These are phyloP conservation scores for Pulveroboletus sp. DNA, from an alignment of 768 basidiomycete genomes.

Conservation along the genomic window DNA sequence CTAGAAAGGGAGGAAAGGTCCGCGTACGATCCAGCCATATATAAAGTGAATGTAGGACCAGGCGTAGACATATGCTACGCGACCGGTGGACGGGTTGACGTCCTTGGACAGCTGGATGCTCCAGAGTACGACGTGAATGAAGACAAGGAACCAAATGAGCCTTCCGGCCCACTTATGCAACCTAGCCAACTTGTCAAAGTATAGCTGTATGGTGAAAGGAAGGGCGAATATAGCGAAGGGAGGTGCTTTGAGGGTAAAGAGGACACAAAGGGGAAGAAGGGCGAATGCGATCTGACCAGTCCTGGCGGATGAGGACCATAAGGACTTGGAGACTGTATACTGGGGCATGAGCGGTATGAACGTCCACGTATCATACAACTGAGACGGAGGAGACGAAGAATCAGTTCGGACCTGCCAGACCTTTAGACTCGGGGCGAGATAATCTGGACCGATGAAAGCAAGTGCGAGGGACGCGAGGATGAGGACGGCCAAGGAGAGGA, in stretches of 20 bases:
- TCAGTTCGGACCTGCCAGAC: constrained; percentile 39
- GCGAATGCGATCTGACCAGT: constrained; percentile 70
- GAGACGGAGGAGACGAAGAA: constrained; percentile 25
- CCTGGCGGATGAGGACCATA: constrained; percentile 68
- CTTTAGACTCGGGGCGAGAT: constrained; percentile 48
- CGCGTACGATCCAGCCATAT: constrained; percentile 53
- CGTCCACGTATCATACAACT: constrained; percentile 27
- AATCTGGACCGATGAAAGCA: constrained; percentile 62
- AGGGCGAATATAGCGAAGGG: constrained; percentile 71
- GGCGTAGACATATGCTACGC: constrained; percentile 44
- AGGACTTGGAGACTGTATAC: constrained; percentile 60
- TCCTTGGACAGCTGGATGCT: constrained; percentile 59
- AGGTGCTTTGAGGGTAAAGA: constrained; percentile 65
- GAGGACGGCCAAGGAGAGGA: constrained; percentile 47
- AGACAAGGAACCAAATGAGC: constrained; percentile 59
- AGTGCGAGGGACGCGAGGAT: constrained; percentile 40
- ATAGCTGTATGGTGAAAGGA: constrained; percentile 55
- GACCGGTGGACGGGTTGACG: constrained; percentile 37
- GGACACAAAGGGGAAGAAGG: constrained; percentile 62
- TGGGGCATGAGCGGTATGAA: constrained; percentile 42
- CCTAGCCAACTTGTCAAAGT: constrained; percentile 70
- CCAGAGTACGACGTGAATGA: constrained; percentile 64
- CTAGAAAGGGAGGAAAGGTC: constrained; percentile 4
- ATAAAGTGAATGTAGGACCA: constrained; percentile 59
- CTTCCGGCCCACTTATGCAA: constrained; percentile 70